A percentile compares a stretch with the other conserved stretches of the same genome.
phyloP scores from a whole-genome alignment of 371 early-diverging fungal genomes.

The Haplosporangium sp. region DNA sequence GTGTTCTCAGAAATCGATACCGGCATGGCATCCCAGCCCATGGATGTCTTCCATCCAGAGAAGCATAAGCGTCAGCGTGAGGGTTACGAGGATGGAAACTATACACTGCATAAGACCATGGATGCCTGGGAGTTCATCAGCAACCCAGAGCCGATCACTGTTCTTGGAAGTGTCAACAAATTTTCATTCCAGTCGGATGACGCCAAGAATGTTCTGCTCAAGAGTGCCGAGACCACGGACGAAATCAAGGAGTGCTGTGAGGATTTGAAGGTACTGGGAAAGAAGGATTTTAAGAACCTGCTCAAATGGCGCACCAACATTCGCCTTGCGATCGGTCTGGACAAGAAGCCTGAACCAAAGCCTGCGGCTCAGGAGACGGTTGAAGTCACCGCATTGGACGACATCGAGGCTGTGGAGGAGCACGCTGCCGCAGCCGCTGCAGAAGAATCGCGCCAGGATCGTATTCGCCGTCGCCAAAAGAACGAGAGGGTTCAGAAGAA shows the following conservation, averaged over 20 bases:
- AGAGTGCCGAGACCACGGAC: constrained; percentile 79
- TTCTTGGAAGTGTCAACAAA: constrained; percentile 81
- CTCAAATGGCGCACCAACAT: constrained; percentile 89
- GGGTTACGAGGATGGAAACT: constrained; percentile 96
- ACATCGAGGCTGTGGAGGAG: constrained; percentile 60
- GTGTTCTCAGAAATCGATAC: constrained; percentile 94
- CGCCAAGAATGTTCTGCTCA: constrained; percentile 61
- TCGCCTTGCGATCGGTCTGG: constrained; percentile 68
- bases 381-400: constrained; percentile 37
- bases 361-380: constrained; percentile 39
- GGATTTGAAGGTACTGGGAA: constrained; percentile 94
- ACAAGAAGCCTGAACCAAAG: constrained; percentile 53
- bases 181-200: constrained; percentile 80
- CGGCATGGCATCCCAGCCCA: constrained; percentile 53
- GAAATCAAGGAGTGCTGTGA: constrained; percentile 82
- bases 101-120: constrained; percentile 80
- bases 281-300: constrained; percentile 89
- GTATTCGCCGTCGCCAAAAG: constrained; percentile 56
- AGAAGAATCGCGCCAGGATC: constrained; percentile 60
- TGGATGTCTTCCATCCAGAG: constrained; percentile 85
- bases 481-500: constrained; percentile 86
- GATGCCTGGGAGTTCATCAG: constrained; percentile 84
- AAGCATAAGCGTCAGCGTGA: constrained; percentile 92
- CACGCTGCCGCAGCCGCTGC: constrained; percentile 60
- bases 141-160: constrained; percentile 78